Percentiles rank a stretch among this genome's conserved stretches.
phyloP scores from a whole-genome alignment of 2,329 filamentous ascomycete species.

The Parastagonospora avenae region DNA sequence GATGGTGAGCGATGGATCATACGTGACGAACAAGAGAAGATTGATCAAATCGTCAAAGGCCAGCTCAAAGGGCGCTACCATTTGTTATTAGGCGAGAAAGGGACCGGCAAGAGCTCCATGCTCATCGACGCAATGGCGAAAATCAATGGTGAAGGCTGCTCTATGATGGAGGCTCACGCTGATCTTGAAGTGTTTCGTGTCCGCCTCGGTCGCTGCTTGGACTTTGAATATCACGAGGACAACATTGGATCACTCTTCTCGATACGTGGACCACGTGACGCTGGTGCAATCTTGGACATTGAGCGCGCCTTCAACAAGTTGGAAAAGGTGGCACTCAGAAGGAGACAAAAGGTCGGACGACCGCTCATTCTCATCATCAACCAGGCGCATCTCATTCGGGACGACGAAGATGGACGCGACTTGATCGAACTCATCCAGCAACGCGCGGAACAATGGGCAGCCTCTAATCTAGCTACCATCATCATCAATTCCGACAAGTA shows the following conservation, averaged over 20 bases:
- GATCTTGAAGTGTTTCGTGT: slow-evolving; percentile 95
- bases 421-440: slow-evolving; percentile 94
- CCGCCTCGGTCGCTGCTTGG: slow-evolving; percentile 86
- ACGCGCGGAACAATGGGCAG: slow-evolving; percentile 94
- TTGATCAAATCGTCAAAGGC: slow-evolving; percentile 84
- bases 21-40: slow-evolving; percentile 78
- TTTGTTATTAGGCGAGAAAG: slow-evolving; percentile 91
- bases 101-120: slow-evolving; percentile 96
- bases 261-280: slow-evolving; percentile 89
- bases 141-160: slow-evolving; percentile 83
- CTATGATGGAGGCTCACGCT: slow-evolving; percentile 96
- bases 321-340: slow-evolving; percentile 86
- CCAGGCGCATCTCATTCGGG: slow-evolving; percentile 85
- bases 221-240: slow-evolving; percentile 97
- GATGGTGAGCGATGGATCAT: slow-evolving; percentile 75
- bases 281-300: slow-evolving; percentile 90
- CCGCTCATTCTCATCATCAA: slow-evolving; percentile 95
- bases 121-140: slow-evolving; percentile 94
- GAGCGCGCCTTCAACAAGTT: slow-evolving; percentile 97
- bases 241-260: slow-evolving; percentile 97
- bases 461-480: slow-evolving; percentile 85
- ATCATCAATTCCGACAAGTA: slow-evolving; percentile 98
- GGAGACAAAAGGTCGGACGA: slow-evolving; percentile 64
- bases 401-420: slow-evolving; percentile 92
- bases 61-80: slow-evolving; percentile 80